Percentiles rank a stretch among this genome's conserved stretches.
phyloP scores from a whole-genome alignment of 2,329 filamentous ascomycete species.

The Clonostachys sp. region DNA sequence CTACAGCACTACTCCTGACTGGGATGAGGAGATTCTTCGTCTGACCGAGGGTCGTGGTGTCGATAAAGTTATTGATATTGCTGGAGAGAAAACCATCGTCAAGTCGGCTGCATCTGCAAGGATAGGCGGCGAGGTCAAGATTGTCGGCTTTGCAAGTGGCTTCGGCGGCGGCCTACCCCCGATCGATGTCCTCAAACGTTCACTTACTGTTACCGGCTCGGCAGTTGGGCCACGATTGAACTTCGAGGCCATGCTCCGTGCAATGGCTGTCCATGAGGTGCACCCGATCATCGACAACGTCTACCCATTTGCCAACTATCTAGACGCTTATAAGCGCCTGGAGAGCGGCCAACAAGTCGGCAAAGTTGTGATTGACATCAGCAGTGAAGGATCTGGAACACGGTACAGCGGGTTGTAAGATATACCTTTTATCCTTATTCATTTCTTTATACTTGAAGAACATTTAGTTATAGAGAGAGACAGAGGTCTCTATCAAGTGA shows the following conservation, averaged over 20 bases:
- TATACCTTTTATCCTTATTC: no score
- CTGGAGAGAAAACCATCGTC: slow-evolving; percentile 29
- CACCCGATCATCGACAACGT: slow-evolving; percentile 34
- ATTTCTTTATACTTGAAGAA: no score
- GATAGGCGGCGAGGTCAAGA: slow-evolving; percentile 36
- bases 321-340: slow-evolving; percentile 32
- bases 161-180: not conserved
- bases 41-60: slow-evolving; percentile 38
- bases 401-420: no score
- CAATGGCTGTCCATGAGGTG: slow-evolving; percentile 27
- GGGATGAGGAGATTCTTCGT: slow-evolving; percentile 35
- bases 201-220: slow-evolving; percentile 31
- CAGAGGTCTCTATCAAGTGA: no score
- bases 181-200: slow-evolving; percentile 15
- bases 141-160: slow-evolving; percentile 33
- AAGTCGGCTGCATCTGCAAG: slow-evolving; percentile 39
- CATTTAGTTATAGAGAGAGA: no score
- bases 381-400: no score
- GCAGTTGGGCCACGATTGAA: slow-evolving; percentile 47
- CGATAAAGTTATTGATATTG: slow-evolving; percentile 31
- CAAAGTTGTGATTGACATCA: slow-evolving; percentile 37
- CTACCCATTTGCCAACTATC: slow-evolving; percentile 23
- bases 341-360: slow-evolving; percentile 47
- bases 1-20: slow-evolving; percentile 37
- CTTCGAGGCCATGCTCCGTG: slow-evolving; percentile 35